phyloP scores from a whole-genome alignment of 2,329 filamentous ascomycete genomes.

The Sordariomycetes sp. region DNA sequence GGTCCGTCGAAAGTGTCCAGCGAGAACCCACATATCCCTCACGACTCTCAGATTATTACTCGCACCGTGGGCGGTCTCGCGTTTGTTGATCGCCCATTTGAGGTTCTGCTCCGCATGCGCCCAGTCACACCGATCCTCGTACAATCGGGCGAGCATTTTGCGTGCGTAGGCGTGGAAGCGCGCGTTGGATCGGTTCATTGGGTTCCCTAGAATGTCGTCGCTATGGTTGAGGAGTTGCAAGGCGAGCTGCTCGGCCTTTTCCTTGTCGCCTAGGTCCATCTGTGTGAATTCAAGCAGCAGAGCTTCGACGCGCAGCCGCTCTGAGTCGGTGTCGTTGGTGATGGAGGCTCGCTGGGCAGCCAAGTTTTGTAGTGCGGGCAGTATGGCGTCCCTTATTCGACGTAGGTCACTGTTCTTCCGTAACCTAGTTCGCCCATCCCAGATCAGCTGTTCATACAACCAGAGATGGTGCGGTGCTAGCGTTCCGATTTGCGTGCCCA shows the following conservation, averaged over 20 bases:
- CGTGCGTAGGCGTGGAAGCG: conserved; percentile 27
- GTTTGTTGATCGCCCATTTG: conserved; percentile 19
- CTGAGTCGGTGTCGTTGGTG: conserved; percentile 9
- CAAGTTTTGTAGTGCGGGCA: conserved; percentile 15
- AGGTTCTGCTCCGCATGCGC: conserved; percentile 21
- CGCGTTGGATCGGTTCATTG: conserved; percentile 18
- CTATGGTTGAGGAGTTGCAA: conserved; percentile 17
- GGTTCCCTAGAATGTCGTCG: conserved; percentile 9
- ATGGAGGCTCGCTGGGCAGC: conserved; percentile 9
- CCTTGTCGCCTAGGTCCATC: conserved; percentile 23
- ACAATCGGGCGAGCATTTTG: conserved; percentile 26
- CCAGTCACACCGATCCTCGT: conserved; percentile 21
- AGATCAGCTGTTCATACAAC: conserved; percentile 28
- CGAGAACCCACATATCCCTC: conserved; percentile 28
- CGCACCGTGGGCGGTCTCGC: conserved; percentile 24
- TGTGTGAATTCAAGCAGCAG: conserved; percentile 26
- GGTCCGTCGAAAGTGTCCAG: conserved; percentile 19
- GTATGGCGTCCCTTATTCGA: conserved; percentile 16
- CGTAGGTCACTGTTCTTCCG: conserved; percentile 20
- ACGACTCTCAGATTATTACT: conserved; percentile 24
- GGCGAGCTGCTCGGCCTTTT: conserved; percentile 20
- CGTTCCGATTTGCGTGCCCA: conserved; percentile 19
- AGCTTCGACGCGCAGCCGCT: conserved; percentile 20
- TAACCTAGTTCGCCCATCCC: conserved; percentile 24
- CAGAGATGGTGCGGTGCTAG: conserved; percentile 19